Base-by-base conservation (phyloP, 169 alveolate species). In the Eimeria falciformis region DNA sequence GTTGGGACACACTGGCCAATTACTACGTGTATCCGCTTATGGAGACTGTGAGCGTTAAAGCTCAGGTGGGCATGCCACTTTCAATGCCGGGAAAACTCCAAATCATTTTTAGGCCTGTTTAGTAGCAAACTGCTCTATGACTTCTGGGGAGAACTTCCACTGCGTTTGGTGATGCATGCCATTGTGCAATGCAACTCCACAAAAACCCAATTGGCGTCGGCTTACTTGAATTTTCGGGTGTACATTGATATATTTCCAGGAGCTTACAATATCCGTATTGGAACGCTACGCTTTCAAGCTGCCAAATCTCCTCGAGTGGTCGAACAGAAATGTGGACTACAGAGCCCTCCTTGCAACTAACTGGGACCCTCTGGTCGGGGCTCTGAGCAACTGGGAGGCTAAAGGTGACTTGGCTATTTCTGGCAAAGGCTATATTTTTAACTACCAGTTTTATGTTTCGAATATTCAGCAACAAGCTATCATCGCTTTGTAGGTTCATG, bases 371-470 rank as follows among this genome's bases (percentile, higher is more conserved):
- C 33, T 81, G 56, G 47, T 81, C 3, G 37, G 89, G 23, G 89
- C 89, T 27, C 58, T 81, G 33, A 81, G 89, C 89, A 81, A 81
- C 58, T 81, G 89, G 89, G 89, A 81, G 14, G 75, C 89, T 11
- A 81, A 81, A 55, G 89, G 89, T 81, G 55, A 33, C 69, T n/a
- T 37, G n/a, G n/a, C n/a, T n/a, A 37, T 18, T 4, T 43, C n/a
- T 58, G n/a, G 37, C 3, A 40, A 1, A 29, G 47, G n/a, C 5
- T 5, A 18, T 7, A 29, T 29, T 29, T 1, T 33, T 37, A 3
- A 7, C 58, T 43, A 40, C 4, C 40, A 6, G n/a, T 0, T 17
- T 17, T 58, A 1, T 33, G 1, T 21, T n/a, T 9, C 37, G 18
- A 58, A 11, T 53, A 21, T 18, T 73, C 37, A 5, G 40, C 33